Percentiles rank a stretch among this genome's conserved stretches.
Evolutionary conservation across 2,329 filamentous ascomycete genomes (phyloP).

Genomic region (Trichoderma sp.): DNA sequence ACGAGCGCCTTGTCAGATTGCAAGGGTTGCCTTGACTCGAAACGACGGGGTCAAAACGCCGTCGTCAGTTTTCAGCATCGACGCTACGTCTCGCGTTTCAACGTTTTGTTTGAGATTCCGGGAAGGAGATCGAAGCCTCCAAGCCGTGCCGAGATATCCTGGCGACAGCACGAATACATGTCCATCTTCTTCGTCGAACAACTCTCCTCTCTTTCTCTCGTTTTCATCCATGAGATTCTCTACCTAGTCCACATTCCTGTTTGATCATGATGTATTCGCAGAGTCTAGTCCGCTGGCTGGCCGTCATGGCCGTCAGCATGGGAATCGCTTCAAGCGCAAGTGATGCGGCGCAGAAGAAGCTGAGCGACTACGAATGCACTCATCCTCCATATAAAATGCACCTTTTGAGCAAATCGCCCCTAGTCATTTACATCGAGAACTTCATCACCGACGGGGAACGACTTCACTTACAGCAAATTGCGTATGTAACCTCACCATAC

Average conservation of each 20-base stretch:
- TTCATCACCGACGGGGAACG: slow-evolving; percentile 44
- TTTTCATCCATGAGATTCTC: background rate
- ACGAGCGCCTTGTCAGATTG: background rate
- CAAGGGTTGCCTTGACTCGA: background rate
- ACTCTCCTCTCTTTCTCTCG: background rate
- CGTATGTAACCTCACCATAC: slow-evolving; percentile 29
- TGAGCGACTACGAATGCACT: slow-evolving; percentile 24
- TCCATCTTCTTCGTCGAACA: background rate
- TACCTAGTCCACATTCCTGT: background rate
- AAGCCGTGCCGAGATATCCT: background rate
- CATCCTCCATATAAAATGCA: slow-evolving; percentile 40
- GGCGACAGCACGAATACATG: background rate
- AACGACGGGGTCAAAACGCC: background rate
- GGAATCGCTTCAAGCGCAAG: background rate
- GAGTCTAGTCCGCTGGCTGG: slow-evolving; percentile 10
- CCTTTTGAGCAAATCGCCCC: slow-evolving; percentile 46
- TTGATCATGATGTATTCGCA: background rate
- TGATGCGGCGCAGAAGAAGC: slow-evolving; percentile 6
- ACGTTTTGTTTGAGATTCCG: slow-evolving; percentile 1
- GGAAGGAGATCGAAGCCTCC: background rate
- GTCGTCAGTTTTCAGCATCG: background rate
- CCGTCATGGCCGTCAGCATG: background rate
- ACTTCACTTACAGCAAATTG: slow-evolving; percentile 41
- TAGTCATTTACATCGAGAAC: slow-evolving; percentile 48
- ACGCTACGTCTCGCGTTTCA: slow-evolving; percentile 14